Base-by-base conservation (phyloP, 75 land plant species). In the Larix kaempferi region DNA sequence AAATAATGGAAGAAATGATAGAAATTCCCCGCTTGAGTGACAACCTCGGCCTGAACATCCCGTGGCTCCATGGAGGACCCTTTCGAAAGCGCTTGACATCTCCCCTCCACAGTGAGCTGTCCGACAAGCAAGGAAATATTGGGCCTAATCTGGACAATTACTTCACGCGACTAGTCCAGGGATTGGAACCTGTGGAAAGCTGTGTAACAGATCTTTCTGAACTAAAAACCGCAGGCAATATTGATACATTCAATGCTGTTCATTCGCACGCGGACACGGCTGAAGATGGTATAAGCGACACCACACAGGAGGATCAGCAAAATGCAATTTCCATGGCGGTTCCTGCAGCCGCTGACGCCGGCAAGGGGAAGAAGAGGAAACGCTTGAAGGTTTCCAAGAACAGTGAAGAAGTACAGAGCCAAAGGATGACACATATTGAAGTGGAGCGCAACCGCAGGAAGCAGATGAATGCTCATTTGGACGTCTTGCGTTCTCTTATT, bases 391-490 rank as follows among this genome's bases (percentile, higher is more conserved):
- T 77, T 39, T 82, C 83, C 57, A 83, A 81, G 86, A 86, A 81
- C 71, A 81, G 77, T 37, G 88, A 87, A 67, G 90, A 90, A 67
- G 90, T 86, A 59, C 90, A 90, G 85, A 88, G 86, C 65, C 94
- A 92, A 54, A 74, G 94, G 41, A 88, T 92, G 84, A 90, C 94
- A 8, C 94, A 92, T 75, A 92, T 92, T 67, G 87, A 84, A 17
- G 92, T 92, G 49, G 94, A 92, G 82, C 69, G 94, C 13, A 92
- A 88, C 65, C 86, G 94, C 13, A 76, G 94, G 58, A 85, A 80
- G 76, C 92, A 88, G 76, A 92, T 92, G 94, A 92, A 92, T 63
- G 92, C 90, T 75, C 85, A 90, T 54, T 80, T 92, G 14, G 56
- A 80, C 15, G 82, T 86, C 58, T 72, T 92, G 11, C 86, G 94